These are phyloP conservation scores for Fusarium sp. DNA, from an alignment of 2,329 filamentous ascomycete genomes.

Conservation along the genomic window DNA sequence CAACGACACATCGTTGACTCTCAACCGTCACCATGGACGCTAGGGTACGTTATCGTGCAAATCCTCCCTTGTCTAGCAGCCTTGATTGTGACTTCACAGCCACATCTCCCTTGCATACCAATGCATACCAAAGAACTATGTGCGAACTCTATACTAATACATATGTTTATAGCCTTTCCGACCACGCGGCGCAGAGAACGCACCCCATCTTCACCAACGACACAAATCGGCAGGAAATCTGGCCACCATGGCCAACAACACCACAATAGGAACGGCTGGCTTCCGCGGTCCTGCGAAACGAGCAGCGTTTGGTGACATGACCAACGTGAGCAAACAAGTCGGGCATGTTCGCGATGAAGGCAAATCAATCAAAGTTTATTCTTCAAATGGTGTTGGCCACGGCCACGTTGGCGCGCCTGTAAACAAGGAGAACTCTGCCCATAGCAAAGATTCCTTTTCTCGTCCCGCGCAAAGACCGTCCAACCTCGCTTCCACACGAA, in stretches of 20 bases:
- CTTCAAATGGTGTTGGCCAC: slow-evolving; percentile 47
- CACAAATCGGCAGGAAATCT: slow-evolving; percentile 84
- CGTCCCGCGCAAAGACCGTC: slow-evolving; percentile 56
- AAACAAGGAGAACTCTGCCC: slow-evolving; percentile 63
- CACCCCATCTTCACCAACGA: slow-evolving; percentile 76
- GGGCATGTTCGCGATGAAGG: slow-evolving; percentile 52
- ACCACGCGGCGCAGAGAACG: slow-evolving; percentile 67
- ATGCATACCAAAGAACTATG: slow-evolving; percentile 14
- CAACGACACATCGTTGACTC: slow-evolving; percentile 31
- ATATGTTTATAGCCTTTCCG: slow-evolving; percentile 56
- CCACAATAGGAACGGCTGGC: slow-evolving; percentile 47
- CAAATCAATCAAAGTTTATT: slow-evolving; percentile 56
- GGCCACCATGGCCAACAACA: slow-evolving; percentile 49
- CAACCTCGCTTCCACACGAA: slow-evolving; percentile 44
- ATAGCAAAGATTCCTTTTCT: slow-evolving; percentile 56
- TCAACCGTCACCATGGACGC: slow-evolving; percentile 53
- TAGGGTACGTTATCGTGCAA: slow-evolving; percentile 51
- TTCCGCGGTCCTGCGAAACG: slow-evolving; percentile 74
- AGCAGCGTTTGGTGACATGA: slow-evolving; percentile 85
- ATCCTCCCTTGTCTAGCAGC: slow-evolving; percentile 24
- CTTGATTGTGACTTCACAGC: slow-evolving; percentile 10
- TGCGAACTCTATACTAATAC: slow-evolving; percentile 35
- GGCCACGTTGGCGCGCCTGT: slow-evolving; percentile 46
- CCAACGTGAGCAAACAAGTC: slow-evolving; percentile 71
- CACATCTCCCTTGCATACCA: slow-evolving; percentile 39